A percentile compares a stretch with the other conserved stretches of the same genome.
Evolutionary conservation across 257 asterid species (phyloP).

Genomic region (Solanum dulcamara): DNA sequence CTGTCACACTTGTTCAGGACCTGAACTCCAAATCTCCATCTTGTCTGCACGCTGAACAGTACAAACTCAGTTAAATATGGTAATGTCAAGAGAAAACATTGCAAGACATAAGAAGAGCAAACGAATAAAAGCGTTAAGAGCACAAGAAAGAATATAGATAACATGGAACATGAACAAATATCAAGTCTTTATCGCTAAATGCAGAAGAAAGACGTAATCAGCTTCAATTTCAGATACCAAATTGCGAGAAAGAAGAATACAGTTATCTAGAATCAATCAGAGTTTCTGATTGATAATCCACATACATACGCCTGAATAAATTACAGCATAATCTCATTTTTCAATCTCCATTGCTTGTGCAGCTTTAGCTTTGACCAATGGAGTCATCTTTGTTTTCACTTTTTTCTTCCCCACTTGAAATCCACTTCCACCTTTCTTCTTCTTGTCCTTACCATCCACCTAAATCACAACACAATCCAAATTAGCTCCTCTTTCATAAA

Average conservation of each 20-base stretch:
- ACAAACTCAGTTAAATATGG: background rate
- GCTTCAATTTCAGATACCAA: background rate
- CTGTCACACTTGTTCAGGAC: background rate
- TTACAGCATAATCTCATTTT: conserved; percentile 32
- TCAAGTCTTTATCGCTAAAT: background rate
- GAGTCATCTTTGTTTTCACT: conserved; percentile 77
- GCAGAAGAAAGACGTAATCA: background rate
- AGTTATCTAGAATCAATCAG: too few species aligned
- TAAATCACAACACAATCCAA: conserved; percentile 17
- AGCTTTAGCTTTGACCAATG: conserved; percentile 91
- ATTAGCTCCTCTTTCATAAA: too few species aligned
- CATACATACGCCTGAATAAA: background rate
- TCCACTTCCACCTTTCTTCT: conserved; percentile 58
- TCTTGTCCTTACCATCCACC: conserved; percentile 82
- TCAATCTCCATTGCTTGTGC: conserved; percentile 97
- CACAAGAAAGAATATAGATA: background rate
- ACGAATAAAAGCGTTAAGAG: background rate
- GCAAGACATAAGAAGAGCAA: background rate
- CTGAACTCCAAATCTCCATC: background rate
- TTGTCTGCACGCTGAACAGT: background rate
- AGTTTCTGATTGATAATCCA: too few species aligned
- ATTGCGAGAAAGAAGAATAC: too few species aligned
- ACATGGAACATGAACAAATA: background rate
- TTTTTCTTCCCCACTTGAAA: conserved; percentile 94
- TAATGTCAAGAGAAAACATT: background rate